Conservation (phyloP, 495 filamentous ascomycete species). For the Sporormia fimetaria region DNA sequence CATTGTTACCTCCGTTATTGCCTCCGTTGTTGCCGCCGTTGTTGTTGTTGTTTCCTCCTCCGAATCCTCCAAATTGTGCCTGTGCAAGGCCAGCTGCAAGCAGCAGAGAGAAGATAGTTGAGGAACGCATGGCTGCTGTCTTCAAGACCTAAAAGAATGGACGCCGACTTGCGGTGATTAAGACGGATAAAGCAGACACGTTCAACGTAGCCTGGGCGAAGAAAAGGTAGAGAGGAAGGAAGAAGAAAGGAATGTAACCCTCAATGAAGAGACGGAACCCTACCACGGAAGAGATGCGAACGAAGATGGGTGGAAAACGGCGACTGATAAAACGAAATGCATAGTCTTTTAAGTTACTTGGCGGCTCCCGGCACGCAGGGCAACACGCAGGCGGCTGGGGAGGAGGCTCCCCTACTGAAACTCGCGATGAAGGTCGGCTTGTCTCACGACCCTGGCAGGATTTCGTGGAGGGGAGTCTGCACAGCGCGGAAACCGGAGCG, state of each 20-base stretch:
- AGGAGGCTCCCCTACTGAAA: slow-evolving; percentile 22
- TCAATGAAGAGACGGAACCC: slow-evolving; percentile 15
- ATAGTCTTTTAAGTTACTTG: slow-evolving; percentile 20
- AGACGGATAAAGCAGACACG: slow-evolving; percentile 24
- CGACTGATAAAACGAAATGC: slow-evolving; percentile 15
- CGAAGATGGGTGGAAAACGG: slow-evolving; percentile 22
- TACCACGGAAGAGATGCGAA: slow-evolving; percentile 13
- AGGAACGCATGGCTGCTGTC: slow-evolving; percentile 19
- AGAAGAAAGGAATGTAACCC: slow-evolving; percentile 28
- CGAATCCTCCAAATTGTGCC: slow-evolving; percentile 12
- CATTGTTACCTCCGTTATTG: background rate
- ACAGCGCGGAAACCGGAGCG: slow-evolving; percentile 14
- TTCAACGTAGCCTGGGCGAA: slow-evolving; percentile 26
- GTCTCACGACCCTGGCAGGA: slow-evolving; percentile 21
- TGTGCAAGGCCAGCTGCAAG: slow-evolving; percentile 22
- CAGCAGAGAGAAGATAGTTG: slow-evolving; percentile 16
- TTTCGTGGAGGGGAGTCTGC: slow-evolving; percentile 9
- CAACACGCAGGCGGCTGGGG: slow-evolving; percentile 17
- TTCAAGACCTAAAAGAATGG: slow-evolving; percentile 15
- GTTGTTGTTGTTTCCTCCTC: slow-evolving; percentile 2
- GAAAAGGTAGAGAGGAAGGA: slow-evolving; percentile 20
- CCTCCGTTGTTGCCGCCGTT: background rate
- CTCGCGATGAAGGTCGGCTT: slow-evolving; percentile 24
- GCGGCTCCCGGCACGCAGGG: slow-evolving; percentile 9
- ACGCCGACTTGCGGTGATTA: slow-evolving; percentile 26